Conservation (phyloP, 345 rosid species). For the Melaleuca quinquenervia region DNA sequence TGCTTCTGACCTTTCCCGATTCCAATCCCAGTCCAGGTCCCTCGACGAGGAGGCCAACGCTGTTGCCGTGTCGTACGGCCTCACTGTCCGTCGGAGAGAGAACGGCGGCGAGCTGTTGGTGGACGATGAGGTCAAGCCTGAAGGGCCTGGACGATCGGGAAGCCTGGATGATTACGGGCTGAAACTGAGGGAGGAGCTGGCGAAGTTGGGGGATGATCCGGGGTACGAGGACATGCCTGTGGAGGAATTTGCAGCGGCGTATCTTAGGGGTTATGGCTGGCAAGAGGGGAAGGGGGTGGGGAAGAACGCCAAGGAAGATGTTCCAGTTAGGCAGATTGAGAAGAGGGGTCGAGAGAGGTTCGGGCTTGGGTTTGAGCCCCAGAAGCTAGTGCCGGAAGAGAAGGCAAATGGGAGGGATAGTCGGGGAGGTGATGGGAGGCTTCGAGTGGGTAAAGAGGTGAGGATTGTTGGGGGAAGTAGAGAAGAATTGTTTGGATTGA, state of each 20-base stretch:
- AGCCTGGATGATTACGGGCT: constrained; percentile 18
- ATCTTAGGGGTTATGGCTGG: constrained; percentile 89
- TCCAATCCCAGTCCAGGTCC: constrained; percentile 31
- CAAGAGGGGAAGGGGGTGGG: constrained; percentile 76
- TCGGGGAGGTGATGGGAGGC: constrained; percentile 7
- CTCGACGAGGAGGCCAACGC: constrained; percentile 4
- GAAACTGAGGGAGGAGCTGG: constrained; percentile 38
- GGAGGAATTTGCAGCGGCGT: constrained; percentile 59
- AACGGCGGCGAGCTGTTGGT: not conserved
- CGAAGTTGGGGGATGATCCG: constrained; percentile 52
- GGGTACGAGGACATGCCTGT: constrained; percentile 63
- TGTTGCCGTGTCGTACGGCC: constrained; percentile 35
- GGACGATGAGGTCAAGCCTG: not conserved
- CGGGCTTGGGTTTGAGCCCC: constrained; percentile 22
- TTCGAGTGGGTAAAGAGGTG: constrained; percentile 45
- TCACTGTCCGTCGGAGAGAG: constrained; percentile 37
- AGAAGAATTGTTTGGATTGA: constrained; percentile 25
- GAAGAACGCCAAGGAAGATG: constrained; percentile 62
- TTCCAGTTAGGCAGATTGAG: constrained; percentile 40
- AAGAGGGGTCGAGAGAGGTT: constrained; percentile 46
- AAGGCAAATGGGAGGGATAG: not conserved
- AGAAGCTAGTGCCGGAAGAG: not conserved
- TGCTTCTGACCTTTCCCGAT: constrained; percentile 25
- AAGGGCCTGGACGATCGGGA: not conserved
- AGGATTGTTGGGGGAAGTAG: constrained; percentile 42